phyloP scores from a whole-genome alignment of 352 stramenopile genomes.

The Phytophthora quininea region DNA sequence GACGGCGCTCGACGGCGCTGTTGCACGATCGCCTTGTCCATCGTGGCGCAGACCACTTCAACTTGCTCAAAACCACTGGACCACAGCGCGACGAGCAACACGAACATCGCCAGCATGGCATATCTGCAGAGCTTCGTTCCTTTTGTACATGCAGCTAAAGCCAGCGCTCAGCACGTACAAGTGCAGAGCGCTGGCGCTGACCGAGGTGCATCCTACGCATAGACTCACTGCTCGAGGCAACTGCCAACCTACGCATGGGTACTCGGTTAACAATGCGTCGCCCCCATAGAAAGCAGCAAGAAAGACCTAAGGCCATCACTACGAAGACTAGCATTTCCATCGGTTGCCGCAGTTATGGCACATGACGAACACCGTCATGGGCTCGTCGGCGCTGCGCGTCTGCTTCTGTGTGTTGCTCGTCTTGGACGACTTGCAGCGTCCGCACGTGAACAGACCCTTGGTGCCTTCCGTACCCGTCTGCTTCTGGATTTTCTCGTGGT shows the following conservation, averaged over 20 bases:
- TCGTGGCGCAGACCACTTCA: conserved; percentile 21
- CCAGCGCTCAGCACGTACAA: neutral
- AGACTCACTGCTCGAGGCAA: neutral
- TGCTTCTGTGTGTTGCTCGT: conserved; percentile 98
- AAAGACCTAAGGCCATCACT: conserved; percentile 10
- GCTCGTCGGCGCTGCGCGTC: conserved; percentile 97
- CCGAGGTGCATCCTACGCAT: neutral
- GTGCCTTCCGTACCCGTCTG: conserved; percentile 77
- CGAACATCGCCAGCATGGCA: neutral
- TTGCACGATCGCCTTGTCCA: conserved; percentile 18
- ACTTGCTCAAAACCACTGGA: conserved; percentile 14
- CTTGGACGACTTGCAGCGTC: conserved; percentile 95
- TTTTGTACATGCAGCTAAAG: conserved; percentile 17
- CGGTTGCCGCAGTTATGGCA: conserved; percentile 97
- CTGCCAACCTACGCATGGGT: too few species aligned
- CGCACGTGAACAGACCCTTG: conserved; percentile 91
- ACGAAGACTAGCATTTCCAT: conserved; percentile 89
- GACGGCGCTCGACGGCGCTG: neutral
- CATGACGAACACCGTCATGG: conserved; percentile 97
- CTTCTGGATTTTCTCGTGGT: conserved; percentile 93
- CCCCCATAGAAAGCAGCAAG: conserved; percentile 13
- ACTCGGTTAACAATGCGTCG: too few species aligned
- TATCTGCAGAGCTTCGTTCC: neutral
- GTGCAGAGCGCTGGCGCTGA: neutral
- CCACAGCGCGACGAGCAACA: neutral